Percentiles rank a stretch among this genome's conserved stretches.
These are phyloP conservation scores for Naganishia randhawae DNA, from an alignment of 768 basidiomycete genomes.

Conservation along the genomic window DNA sequence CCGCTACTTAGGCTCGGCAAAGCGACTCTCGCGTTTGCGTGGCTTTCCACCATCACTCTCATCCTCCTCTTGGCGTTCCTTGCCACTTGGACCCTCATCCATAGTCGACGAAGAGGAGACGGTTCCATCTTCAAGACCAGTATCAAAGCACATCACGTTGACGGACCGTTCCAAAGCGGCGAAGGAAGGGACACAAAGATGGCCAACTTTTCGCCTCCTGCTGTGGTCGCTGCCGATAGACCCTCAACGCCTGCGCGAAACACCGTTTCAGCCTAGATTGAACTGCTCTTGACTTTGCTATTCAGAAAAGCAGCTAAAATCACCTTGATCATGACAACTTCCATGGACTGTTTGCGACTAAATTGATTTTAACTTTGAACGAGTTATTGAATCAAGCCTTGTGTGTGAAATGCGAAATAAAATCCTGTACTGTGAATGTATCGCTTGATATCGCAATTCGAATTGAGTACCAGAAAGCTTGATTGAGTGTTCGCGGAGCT, in stretches of 20 bases:
- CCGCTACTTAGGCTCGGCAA: slow-evolving; percentile 2
- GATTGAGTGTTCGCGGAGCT: too few relatives aligned
- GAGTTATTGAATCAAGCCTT: too few relatives aligned
- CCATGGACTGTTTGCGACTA: too few relatives aligned
- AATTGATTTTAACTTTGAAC: too few relatives aligned
- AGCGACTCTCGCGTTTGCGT: slow-evolving; percentile 2
- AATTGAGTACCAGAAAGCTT: too few relatives aligned
- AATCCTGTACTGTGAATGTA: too few relatives aligned
- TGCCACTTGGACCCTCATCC: neutral
- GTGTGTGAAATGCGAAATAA: too few relatives aligned
- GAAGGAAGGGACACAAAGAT: neutral
- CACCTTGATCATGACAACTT: too few relatives aligned
- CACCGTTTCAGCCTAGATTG: neutral
- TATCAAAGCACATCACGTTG: slow-evolving; percentile 17
- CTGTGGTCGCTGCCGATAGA: neutral
- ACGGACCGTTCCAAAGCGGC: neutral
- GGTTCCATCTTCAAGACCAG: slow-evolving; percentile 1
- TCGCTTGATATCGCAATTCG: too few relatives aligned
- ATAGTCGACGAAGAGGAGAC: slow-evolving; percentile 1
- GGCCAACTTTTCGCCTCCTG: neutral
- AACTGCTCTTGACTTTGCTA: too few relatives aligned
- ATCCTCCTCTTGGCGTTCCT: neutral
- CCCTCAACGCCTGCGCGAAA: neutral
- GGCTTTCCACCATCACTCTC: slow-evolving; percentile 14
- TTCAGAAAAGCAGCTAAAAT: too few relatives aligned